A percentile compares a stretch with the other conserved stretches of the same genome.
Conservation (phyloP, 1,284 basidiomycete species). For the Coriolopsis trogii region DNA sequence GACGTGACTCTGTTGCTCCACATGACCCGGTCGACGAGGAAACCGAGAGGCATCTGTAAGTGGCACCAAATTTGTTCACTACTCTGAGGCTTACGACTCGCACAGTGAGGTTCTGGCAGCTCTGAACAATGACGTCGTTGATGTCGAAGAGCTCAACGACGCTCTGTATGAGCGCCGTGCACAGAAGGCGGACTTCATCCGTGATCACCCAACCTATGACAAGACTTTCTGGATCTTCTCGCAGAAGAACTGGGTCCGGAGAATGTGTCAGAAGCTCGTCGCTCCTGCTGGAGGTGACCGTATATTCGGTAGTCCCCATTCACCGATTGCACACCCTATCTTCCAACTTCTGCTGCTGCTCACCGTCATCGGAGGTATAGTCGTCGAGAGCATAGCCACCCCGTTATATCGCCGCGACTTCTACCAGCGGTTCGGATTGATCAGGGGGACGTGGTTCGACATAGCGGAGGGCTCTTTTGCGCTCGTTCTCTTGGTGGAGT, state of each 20-base stretch:
- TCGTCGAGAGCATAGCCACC: slow-evolving; percentile 85
- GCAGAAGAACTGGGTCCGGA: slow-evolving; percentile 78
- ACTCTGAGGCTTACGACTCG: neutral
- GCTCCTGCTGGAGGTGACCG: slow-evolving; percentile 85
- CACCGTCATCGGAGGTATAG: slow-evolving; percentile 83
- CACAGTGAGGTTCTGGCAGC: slow-evolving; percentile 68
- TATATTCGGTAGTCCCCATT: slow-evolving; percentile 76
- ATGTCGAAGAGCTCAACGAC: slow-evolving; percentile 59
- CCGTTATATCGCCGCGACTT: slow-evolving; percentile 85
- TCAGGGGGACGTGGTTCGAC: slow-evolving; percentile 86
- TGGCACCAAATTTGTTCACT: slow-evolving; percentile 1
- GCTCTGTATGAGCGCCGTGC: slow-evolving; percentile 76
- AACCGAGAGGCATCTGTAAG: slow-evolving; percentile 73
- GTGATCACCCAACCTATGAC: slow-evolving; percentile 89
- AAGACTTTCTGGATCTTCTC: slow-evolving; percentile 90
- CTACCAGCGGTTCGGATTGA: slow-evolving; percentile 62
- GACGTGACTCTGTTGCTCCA: slow-evolving; percentile 44
- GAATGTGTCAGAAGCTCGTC: slow-evolving; percentile 84
- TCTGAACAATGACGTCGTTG: slow-evolving; percentile 53
- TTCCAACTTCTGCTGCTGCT: slow-evolving; percentile 81
- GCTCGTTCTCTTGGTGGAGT: slow-evolving; percentile 81
- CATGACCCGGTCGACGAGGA: slow-evolving; percentile 59
- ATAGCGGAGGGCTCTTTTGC: slow-evolving; percentile 82
- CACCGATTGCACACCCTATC: slow-evolving; percentile 66
- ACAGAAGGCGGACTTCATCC: slow-evolving; percentile 87